Conservation (phyloP, 2,329 filamentous ascomycete species). For the Daldinia sp. region DNA sequence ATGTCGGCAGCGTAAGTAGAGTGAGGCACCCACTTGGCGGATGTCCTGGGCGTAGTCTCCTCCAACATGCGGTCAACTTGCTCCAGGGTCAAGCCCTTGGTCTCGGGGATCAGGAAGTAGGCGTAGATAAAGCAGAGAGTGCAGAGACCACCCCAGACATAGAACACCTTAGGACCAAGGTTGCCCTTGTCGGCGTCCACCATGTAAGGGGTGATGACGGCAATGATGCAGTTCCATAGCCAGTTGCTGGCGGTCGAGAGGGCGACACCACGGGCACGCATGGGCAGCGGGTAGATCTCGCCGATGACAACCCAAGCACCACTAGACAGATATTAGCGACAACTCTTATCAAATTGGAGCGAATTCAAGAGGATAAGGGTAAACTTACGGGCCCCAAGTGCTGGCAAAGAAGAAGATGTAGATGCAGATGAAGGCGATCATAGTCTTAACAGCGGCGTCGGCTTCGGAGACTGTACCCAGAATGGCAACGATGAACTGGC, state of each 20-base stretch:
- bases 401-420: slow-evolving; percentile 93
- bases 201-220: slow-evolving; percentile 78
- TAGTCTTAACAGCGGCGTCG: slow-evolving; percentile 65
- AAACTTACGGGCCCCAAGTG: slow-evolving; percentile 73
- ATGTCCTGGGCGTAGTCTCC: slow-evolving; percentile 80
- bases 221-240: slow-evolving; percentile 82
- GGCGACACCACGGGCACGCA: slow-evolving; percentile 86
- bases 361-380: background rate
- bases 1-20: slow-evolving; percentile 71
- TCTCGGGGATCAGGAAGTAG: slow-evolving; percentile 78
- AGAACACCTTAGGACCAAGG: slow-evolving; percentile 75
- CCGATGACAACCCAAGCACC: slow-evolving; percentile 84
- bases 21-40: slow-evolving; percentile 77
- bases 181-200: slow-evolving; percentile 67
- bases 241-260: slow-evolving; percentile 90
- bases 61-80: slow-evolving; percentile 90
- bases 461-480: slow-evolving; percentile 63
- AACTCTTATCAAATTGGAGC: background rate
- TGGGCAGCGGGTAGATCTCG: slow-evolving; percentile 89
- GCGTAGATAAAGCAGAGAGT: slow-evolving; percentile 66
- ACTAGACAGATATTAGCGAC: slow-evolving; percentile 15
- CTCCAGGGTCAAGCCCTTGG: slow-evolving; percentile 79
- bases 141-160: slow-evolving; percentile 77
- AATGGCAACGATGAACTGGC: slow-evolving; percentile 87
- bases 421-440: slow-evolving; percentile 89